Conservation (phyloP, 257 asterid genomes). For the Henckelia pumila region DNA sequence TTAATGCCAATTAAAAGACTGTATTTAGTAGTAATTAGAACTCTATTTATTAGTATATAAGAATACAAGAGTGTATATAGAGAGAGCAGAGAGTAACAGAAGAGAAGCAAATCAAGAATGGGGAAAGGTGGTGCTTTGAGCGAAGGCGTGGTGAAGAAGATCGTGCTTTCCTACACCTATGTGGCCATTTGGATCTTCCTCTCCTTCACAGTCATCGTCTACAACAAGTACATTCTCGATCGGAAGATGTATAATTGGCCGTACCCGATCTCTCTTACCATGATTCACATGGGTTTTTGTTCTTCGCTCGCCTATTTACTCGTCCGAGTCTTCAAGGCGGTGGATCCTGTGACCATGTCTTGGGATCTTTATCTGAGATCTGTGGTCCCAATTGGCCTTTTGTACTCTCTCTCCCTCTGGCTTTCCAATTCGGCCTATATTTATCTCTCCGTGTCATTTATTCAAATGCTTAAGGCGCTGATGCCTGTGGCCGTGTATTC, state of each 20-base stretch:
- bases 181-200: conserved; percentile 63
- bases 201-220: conserved; percentile 65
- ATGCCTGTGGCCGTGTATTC: conserved; percentile 76
- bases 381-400: conserved; percentile 58
- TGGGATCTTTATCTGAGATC: conserved; percentile 63
- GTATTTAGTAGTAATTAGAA: too few relatives aligned
- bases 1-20: too few relatives aligned
- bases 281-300: conserved; percentile 67
- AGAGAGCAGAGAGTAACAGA: too few relatives aligned
- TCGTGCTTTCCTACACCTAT: conserved; percentile 59
- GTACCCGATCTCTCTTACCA: conserved; percentile 67
- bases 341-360: conserved; percentile 63
- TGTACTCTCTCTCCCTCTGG: conserved; percentile 61
- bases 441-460: conserved; percentile 62
- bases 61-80: too few relatives aligned
- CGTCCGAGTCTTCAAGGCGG: conserved; percentile 51
- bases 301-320: conserved; percentile 57
- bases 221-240: conserved; percentile 70
- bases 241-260: conserved; percentile 81
- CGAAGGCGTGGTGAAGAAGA: conserved; percentile 59
- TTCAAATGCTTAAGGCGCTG: conserved; percentile 70
- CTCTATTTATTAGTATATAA: too few relatives aligned
- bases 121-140: conserved; percentile 56
- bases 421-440: conserved; percentile 70
- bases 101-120: conserved; percentile 27